Conservation (phyloP, 208 protist genomes). For the Leishmania gerbilli region DNA sequence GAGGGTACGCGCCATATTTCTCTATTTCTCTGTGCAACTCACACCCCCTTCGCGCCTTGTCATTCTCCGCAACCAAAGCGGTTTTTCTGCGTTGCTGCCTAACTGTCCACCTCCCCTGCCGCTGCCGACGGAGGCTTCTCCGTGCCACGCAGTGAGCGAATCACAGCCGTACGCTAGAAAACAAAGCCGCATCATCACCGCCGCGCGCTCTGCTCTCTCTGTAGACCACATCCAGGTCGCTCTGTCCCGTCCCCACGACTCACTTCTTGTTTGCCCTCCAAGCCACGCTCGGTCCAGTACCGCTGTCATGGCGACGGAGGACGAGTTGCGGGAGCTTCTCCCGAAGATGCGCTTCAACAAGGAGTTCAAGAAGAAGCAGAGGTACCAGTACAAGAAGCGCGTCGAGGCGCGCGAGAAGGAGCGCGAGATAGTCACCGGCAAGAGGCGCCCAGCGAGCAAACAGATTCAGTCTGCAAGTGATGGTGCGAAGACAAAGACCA, state of each 20-base stretch:
- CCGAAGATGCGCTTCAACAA: conserved; percentile 60
- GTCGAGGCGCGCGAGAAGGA: conserved; percentile 40
- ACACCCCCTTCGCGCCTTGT: background rate
- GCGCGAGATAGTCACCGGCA: conserved; percentile 28
- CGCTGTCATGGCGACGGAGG: conserved; percentile 22
- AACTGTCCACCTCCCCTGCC: background rate
- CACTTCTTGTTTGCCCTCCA: background rate
- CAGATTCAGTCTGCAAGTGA: conserved; percentile 16
- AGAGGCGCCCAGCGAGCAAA: conserved; percentile 22
- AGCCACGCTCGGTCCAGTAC: background rate
- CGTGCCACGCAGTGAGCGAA: background rate
- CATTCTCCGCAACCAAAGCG: background rate
- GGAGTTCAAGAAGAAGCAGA: conserved; percentile 56
- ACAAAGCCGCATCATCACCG: background rate
- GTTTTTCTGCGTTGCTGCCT: background rate
- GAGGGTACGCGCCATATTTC: background rate
- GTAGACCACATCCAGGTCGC: background rate
- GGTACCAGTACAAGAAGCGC: conserved; percentile 44
- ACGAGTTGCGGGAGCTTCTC: conserved; percentile 36
- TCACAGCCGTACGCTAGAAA: background rate
- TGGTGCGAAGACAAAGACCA: background rate
- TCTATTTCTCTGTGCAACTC: background rate
- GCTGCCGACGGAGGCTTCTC: background rate
- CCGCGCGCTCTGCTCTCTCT: too few relatives aligned
- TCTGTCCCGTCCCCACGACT: background rate